phyloP scores from a whole-genome alignment of 768 basidiomycete genomes.

The Filobasidium floriforme region DNA sequence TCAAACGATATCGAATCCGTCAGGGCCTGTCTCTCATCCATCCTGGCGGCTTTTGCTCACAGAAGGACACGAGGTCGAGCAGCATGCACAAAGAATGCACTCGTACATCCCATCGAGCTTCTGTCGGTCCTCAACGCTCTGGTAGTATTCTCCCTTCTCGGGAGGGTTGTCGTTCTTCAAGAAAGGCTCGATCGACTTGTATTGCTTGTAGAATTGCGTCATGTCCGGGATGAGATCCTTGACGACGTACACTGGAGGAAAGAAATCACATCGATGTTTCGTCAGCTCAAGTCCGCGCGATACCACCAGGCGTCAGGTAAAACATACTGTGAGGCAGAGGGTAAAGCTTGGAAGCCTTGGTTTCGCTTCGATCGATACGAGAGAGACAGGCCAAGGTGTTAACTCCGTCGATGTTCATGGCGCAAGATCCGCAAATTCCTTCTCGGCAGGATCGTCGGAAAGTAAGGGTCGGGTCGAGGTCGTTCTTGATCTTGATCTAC shows the following conservation, averaged over 20 bases:
- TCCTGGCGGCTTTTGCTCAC: neutral
- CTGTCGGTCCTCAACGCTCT: constrained; percentile 81
- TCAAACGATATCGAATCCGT: constrained; percentile 1
- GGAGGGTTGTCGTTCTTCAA: constrained; percentile 89
- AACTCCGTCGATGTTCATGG: constrained; percentile 94
- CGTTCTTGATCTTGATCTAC: constrained; percentile 95
- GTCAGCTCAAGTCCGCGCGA: too few species aligned
- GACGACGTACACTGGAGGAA: constrained; percentile 12
- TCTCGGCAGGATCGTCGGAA: constrained; percentile 58
- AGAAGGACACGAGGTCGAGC: constrained; percentile 92
- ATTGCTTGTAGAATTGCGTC: constrained; percentile 66
- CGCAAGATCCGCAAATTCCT: constrained; percentile 92
- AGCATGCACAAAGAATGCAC: constrained; percentile 76
- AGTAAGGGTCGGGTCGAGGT: constrained; percentile 90
- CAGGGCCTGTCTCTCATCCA: neutral
- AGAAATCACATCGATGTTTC: too few species aligned
- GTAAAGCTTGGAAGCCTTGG: constrained; percentile 81
- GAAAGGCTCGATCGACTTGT: constrained; percentile 98
- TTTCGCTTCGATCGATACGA: constrained; percentile 70
- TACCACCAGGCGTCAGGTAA: too few species aligned
- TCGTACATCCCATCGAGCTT: constrained; percentile 98
- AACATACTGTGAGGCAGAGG: constrained; percentile 90
- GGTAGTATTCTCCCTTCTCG: constrained; percentile 70
- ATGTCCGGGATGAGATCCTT: constrained; percentile 78
- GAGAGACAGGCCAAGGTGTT: constrained; percentile 98